These are phyloP conservation scores for Diplotaxis tenuifolia DNA, from an alignment of 345 rosid genomes.

Conservation along the genomic window DNA sequence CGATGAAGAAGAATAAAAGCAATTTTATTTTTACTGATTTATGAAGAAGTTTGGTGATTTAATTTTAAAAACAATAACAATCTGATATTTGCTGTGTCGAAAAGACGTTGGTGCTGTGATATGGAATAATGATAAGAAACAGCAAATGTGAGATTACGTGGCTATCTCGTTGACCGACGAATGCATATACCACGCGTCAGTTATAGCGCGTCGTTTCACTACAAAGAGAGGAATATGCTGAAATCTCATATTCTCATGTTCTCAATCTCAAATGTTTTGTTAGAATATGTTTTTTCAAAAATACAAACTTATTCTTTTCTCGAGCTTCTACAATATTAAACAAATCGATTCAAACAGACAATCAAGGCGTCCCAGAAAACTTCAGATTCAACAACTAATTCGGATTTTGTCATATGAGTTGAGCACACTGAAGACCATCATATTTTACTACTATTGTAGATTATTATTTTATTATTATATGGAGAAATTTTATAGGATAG, in stretches of 20 bases:
- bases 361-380: too few species aligned
- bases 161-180: conserved; percentile 17
- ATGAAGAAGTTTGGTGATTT: conserved; percentile 19
- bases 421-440: too few species aligned
- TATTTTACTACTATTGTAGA: too few species aligned
- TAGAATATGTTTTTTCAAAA: neutral
- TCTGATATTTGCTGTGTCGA: conserved; percentile 20
- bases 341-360: too few species aligned
- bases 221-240: neutral
- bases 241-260: neutral
- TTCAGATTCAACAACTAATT: too few species aligned
- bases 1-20: conserved; percentile 7
- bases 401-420: too few species aligned
- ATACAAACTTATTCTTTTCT: too few species aligned
- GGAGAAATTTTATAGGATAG: too few species aligned
- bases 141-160: conserved; percentile 25
- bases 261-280: neutral
- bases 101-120: conserved; percentile 12
- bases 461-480: too few species aligned
- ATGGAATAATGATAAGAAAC: conserved; percentile 2
- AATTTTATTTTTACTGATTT: neutral
- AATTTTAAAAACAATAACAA: neutral
- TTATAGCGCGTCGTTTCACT: conserved; percentile 15
- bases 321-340: neutral
- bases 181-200: conserved; percentile 2